Conservation (phyloP, 345 rosid genomes). For the Salix viminalis region DNA sequence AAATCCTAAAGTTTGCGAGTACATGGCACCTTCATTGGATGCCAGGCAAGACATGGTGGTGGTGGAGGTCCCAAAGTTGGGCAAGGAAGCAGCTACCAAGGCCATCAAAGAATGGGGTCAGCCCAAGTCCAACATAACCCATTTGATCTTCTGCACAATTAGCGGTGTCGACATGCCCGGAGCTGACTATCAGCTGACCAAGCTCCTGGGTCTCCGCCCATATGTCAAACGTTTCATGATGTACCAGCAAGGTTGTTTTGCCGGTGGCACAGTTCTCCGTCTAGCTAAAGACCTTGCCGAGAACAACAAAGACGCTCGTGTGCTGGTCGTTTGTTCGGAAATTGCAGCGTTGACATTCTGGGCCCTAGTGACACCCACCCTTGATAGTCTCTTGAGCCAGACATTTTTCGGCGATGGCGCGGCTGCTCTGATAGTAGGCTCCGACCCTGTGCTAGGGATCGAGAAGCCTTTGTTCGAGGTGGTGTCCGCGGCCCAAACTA, state of each 20-base stretch:
- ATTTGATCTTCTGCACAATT: conserved; percentile 74
- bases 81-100: conserved; percentile 68
- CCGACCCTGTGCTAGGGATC: conserved; percentile 41
- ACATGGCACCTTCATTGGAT: conserved; percentile 69
- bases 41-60: conserved; percentile 74
- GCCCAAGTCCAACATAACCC: conserved; percentile 79
- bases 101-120: conserved; percentile 90
- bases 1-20: conserved; percentile 51
- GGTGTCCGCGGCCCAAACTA: conserved; percentile 64
- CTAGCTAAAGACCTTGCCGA: conserved; percentile 82
- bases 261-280: conserved; percentile 80
- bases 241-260: conserved; percentile 68
- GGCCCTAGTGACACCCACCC: conserved; percentile 65
- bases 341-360: conserved; percentile 76
- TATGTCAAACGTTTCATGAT: conserved; percentile 72
- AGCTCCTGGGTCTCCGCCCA: conserved; percentile 70
- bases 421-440: conserved; percentile 58
- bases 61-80: conserved; percentile 72
- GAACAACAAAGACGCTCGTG: conserved; percentile 73
- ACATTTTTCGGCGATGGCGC: conserved; percentile 73
- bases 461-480: conserved; percentile 63
- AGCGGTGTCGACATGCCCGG: conserved; percentile 93
- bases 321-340: conserved; percentile 71
- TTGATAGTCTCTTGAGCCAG: conserved; percentile 69
- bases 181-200: conserved; percentile 85